Evolutionary conservation across 805 yeast genomes (phyloP).

Genomic region (Saccharomycopsis guyanensis): DNA sequence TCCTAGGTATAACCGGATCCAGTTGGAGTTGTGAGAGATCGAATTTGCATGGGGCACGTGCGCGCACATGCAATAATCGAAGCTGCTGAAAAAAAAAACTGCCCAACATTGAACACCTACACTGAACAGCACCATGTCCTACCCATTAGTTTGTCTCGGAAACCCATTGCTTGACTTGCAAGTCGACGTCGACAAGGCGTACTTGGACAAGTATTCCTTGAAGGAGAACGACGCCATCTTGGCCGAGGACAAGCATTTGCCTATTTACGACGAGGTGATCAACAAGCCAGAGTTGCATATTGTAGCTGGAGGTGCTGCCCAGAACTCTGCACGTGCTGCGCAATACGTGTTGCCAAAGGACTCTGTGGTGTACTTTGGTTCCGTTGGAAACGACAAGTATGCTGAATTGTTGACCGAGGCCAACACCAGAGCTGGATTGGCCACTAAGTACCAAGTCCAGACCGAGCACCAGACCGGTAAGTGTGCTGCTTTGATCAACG

Average conservation of each 20-base stretch:
- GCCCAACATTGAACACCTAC: too few relatives aligned
- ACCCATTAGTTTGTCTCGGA: conserved; percentile 75
- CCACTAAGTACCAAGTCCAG: conserved; percentile 78
- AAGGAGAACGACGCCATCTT: conserved; percentile 93
- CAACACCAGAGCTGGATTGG: conserved; percentile 81
- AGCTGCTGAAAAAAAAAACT: too few relatives aligned
- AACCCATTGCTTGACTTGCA: conserved; percentile 89
- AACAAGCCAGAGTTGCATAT: conserved; percentile 50
- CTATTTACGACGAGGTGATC: conserved; percentile 76
- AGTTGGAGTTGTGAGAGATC: too few relatives aligned
- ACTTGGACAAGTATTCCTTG: conserved; percentile 71
- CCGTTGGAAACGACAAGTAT: conserved; percentile 90
- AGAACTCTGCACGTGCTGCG: conserved; percentile 98
- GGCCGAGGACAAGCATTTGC: conserved; percentile 74
- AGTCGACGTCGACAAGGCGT: conserved; percentile 60
- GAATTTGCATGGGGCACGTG: background rate
- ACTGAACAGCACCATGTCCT: conserved; percentile 31
- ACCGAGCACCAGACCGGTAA: conserved; percentile 82
- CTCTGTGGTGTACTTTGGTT: conserved; percentile 89
- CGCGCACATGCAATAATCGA: background rate
- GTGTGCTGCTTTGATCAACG: conserved; percentile 93
- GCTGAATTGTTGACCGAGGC: conserved; percentile 76
- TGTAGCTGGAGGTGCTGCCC: conserved; percentile 99
- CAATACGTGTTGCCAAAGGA: conserved; percentile 78
- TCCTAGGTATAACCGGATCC: too few relatives aligned